Conservation (phyloP, 192 early-diverging fungal species). For the Coemansia sp. region DNA sequence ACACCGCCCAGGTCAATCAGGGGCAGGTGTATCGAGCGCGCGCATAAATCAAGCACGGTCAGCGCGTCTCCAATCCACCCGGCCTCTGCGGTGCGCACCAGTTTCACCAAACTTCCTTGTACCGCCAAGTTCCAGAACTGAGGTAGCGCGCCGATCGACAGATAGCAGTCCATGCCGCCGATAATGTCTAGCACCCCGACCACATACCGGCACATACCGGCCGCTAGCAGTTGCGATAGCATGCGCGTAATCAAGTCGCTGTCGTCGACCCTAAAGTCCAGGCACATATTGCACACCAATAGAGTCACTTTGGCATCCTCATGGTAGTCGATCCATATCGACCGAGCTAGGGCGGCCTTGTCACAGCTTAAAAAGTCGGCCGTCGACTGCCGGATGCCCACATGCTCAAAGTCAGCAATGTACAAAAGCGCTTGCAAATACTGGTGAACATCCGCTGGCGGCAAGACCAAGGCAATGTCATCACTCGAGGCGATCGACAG, state of each 20-base stretch:
- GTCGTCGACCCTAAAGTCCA: constrained; percentile 72
- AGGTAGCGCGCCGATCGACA: constrained; percentile 22
- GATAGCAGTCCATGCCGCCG: constrained; percentile 29
- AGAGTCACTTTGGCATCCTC: constrained; percentile 61
- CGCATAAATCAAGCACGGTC: constrained; percentile 35
- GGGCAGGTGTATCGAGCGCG: constrained; percentile 35
- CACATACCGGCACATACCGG: constrained; percentile 56
- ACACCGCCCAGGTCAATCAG: constrained; percentile 20
- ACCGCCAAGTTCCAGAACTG: constrained; percentile 47
- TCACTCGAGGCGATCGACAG: constrained; percentile 58
- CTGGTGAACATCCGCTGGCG: constrained; percentile 39
- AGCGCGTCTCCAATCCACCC: constrained; percentile 28
- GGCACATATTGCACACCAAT: constrained; percentile 74
- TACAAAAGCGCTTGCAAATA: constrained; percentile 70
- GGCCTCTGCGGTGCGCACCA: background rate
- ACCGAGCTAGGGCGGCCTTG: constrained; percentile 69
- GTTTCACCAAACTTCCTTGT: constrained; percentile 15
- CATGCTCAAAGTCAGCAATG: constrained; percentile 72
- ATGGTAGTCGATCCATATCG: constrained; percentile 70
- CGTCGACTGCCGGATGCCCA: constrained; percentile 62
- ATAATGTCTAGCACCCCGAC: constrained; percentile 59
- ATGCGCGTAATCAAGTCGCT: constrained; percentile 65
- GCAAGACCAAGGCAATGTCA: constrained; percentile 49
- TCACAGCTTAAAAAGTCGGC: constrained; percentile 67
- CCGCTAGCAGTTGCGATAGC: constrained; percentile 54